These are phyloP conservation scores for Ophiostoma triangulosporum DNA, from an alignment of 2,329 filamentous ascomycete species.

Conservation along the genomic window DNA sequence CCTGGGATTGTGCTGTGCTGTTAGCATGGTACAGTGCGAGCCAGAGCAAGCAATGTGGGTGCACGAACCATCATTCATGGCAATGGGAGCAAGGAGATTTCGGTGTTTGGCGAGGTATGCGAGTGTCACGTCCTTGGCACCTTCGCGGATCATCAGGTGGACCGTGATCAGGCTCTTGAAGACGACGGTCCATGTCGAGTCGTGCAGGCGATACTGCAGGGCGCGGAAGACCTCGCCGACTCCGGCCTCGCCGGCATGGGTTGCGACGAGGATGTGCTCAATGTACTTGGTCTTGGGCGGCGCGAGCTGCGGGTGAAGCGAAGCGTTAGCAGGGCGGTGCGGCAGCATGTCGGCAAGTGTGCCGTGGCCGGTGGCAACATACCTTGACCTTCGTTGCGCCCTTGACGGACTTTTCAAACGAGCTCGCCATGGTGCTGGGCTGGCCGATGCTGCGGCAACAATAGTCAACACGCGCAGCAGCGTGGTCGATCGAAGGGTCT, in stretches of 20 bases:
- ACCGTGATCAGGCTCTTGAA: constrained; percentile 95
- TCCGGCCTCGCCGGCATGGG: constrained; percentile 84
- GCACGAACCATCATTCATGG: constrained; percentile 74
- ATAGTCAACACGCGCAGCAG: not conserved
- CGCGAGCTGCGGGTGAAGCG: constrained; percentile 49
- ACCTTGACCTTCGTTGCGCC: constrained; percentile 97
- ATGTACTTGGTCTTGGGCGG: constrained; percentile 99
- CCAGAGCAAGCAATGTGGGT: not conserved
- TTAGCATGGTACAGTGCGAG: not conserved
- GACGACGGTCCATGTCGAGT: constrained; percentile 98
- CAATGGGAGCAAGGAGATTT: constrained; percentile 73
- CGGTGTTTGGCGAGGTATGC: constrained; percentile 72
- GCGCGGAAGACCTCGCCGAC: constrained; percentile 93
- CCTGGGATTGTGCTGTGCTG: constrained; percentile 75
- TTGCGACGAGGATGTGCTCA: constrained; percentile 92
- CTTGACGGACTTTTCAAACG: constrained; percentile 98
- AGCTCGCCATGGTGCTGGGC: constrained; percentile 51
- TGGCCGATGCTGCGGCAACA: not conserved
- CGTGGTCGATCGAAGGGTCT: not conserved
- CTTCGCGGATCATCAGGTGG: constrained; percentile 95
- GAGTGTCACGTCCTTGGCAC: constrained; percentile 76
- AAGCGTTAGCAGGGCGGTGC: not conserved
- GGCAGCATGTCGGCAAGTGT: not conserved
- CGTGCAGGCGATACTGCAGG: constrained; percentile 73
- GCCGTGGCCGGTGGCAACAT: constrained; percentile 14